Evolutionary conservation across 192 early-diverging fungal genomes (phyloP).

Genomic region (Cetraspora pellucida): DNA sequence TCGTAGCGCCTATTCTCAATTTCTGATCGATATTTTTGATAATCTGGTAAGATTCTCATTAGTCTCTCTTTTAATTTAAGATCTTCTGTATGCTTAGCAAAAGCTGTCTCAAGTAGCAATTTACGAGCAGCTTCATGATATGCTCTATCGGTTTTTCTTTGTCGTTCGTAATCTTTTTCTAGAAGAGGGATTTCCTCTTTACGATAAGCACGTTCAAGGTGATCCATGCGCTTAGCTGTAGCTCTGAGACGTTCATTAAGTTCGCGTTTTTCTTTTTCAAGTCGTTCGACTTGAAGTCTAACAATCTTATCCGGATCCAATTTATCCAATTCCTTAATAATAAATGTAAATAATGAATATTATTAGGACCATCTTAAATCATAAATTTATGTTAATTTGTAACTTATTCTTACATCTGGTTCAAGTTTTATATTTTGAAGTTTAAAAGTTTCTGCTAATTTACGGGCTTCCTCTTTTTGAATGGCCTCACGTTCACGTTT

Average conservation of each 20-base stretch:
- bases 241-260: constrained; percentile 73
- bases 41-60: constrained; percentile 80
- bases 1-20: constrained; percentile 63
- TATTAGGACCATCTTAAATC: not conserved
- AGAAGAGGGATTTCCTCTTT: constrained; percentile 89
- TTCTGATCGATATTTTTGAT: constrained; percentile 60
- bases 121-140: constrained; percentile 75
- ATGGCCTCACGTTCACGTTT: constrained; percentile 78
- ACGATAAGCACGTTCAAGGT: constrained; percentile 91
- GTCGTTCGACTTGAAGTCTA: constrained; percentile 83
- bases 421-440: constrained; percentile 46
- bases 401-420: constrained; percentile 13
- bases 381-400: not conserved
- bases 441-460: constrained; percentile 81
- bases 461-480: constrained; percentile 78
- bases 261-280: constrained; percentile 90
- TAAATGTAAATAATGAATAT: constrained; percentile 9
- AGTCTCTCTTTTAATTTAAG: constrained; percentile 81
- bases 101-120: constrained; percentile 67
- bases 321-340: constrained; percentile 72
- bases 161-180: constrained; percentile 86
- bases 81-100: constrained; percentile 68
- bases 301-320: constrained; percentile 79
- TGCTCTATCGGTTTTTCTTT: constrained; percentile 82
- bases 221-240: constrained; percentile 81